Percentiles rank a stretch among this genome's conserved stretches.
Evolutionary conservation across 2,329 filamentous ascomycete genomes (phyloP).

Genomic region (Aspergillus pseudotamarii): DNA sequence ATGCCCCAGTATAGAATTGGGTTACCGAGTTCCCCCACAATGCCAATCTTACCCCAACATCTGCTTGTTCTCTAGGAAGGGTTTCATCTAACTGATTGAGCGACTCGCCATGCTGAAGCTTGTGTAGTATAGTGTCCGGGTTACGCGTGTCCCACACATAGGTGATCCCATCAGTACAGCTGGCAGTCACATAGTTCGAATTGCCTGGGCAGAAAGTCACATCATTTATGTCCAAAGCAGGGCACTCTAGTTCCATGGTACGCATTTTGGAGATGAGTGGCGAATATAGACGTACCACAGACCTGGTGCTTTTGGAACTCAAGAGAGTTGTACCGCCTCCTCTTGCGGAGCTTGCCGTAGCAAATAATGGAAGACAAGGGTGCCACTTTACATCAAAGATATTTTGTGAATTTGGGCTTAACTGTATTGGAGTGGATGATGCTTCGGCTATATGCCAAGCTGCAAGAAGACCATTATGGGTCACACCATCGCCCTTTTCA

Average conservation of each 20-base stretch:
- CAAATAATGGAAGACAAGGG: conserved; percentile 52
- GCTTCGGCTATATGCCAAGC: conserved; percentile 55
- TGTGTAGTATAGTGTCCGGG: conserved; percentile 50
- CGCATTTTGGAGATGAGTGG: conserved; percentile 37
- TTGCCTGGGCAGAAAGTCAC: conserved; percentile 53
- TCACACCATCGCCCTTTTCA: conserved; percentile 40
- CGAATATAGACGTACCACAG: conserved; percentile 58
- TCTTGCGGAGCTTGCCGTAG: conserved; percentile 53
- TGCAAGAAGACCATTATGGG: conserved; percentile 55
- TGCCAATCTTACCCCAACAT: conserved; percentile 61
- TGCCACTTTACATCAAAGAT: conserved; percentile 65
- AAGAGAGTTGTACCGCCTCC: conserved; percentile 19
- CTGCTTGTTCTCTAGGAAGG: conserved; percentile 51
- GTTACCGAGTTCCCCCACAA: conserved; percentile 58
- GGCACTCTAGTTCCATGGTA: conserved; percentile 56
- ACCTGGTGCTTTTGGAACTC: conserved; percentile 45
- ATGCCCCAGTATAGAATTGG: conserved; percentile 61
- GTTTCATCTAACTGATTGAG: conserved; percentile 49
- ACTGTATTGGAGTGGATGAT: conserved; percentile 34
- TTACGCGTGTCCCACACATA: conserved; percentile 64
- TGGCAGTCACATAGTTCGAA: conserved; percentile 57
- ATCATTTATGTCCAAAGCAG: conserved; percentile 64
- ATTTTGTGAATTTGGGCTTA: conserved; percentile 54
- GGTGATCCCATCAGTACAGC: conserved; percentile 61
- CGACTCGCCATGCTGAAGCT: conserved; percentile 54